Evolutionary conservation across 2,329 filamentous ascomycete genomes (phyloP).

Genomic region (Tolypocladium inflatum): DNA sequence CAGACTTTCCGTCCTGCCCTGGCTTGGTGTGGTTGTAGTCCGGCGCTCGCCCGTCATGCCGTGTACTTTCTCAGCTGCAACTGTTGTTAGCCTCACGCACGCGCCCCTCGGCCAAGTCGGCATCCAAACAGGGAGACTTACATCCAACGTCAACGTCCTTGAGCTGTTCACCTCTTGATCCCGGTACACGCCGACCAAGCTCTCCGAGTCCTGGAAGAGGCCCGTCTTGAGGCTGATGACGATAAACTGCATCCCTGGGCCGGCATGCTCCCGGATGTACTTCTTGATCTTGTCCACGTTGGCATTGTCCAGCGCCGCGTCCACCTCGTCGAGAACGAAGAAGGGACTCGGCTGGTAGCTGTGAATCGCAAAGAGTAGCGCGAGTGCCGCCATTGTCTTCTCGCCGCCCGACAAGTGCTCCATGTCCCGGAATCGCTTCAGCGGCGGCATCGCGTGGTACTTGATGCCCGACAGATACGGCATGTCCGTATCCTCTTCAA

Average conservation of each 20-base stretch:
- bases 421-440: slow-evolving; percentile 99
- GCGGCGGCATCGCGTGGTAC: slow-evolving; percentile 96
- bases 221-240: slow-evolving; percentile 95
- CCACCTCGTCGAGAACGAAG: slow-evolving; percentile 96
- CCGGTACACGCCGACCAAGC: slow-evolving; percentile 87
- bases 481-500: slow-evolving; percentile 88
- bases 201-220: slow-evolving; percentile 93
- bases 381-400: slow-evolving; percentile 96
- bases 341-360: slow-evolving; percentile 93
- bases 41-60: background rate
- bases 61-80: background rate
- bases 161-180: slow-evolving; percentile 92
- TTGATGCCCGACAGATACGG: slow-evolving; percentile 94
- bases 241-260: slow-evolving; percentile 97
- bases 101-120: background rate
- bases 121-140: slow-evolving; percentile 44
- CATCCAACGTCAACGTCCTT: slow-evolving; percentile 86
- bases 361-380: slow-evolving; percentile 94
- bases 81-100: background rate
- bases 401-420: slow-evolving; percentile 95
- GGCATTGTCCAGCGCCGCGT: slow-evolving; percentile 94
- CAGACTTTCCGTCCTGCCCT: background rate
- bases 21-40: no score
- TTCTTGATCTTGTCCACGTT: slow-evolving; percentile 95
- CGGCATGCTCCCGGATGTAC: slow-evolving; percentile 89